These are phyloP conservation scores for Eucalyptus shirleyi DNA, from an alignment of 345 rosid genomes.

Conservation along the genomic window DNA sequence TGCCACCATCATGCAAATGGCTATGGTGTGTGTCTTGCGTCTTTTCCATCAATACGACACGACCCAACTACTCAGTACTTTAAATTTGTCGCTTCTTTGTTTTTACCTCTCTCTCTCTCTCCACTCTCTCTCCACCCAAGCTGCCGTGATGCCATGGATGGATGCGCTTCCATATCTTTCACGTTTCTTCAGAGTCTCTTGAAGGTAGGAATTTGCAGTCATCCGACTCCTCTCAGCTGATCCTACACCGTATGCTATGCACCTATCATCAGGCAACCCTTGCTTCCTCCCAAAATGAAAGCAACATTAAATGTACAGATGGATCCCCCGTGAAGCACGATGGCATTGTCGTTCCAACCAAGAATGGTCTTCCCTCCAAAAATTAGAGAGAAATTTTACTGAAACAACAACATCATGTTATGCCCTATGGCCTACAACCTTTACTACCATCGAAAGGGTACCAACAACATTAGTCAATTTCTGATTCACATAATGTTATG, in stretches of 20 bases:
- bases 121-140: neutral
- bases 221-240: neutral
- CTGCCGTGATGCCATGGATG: neutral
- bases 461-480: neutral
- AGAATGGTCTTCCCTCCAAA: neutral
- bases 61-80: neutral
- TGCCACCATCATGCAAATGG: neutral
- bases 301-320: neutral
- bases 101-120: neutral
- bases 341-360: neutral
- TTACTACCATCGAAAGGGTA: neutral
- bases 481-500: neutral
- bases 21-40: neutral
- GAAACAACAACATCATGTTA: neutral
- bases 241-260: neutral
- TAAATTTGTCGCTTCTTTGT: neutral
- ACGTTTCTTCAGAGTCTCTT: neutral
- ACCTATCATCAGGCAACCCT: neutral
- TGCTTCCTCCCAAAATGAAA: neutral
- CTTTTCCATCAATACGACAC: neutral
- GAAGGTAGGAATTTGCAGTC: neutral
- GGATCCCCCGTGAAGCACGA: neutral
- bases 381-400: neutral
- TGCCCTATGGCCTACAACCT: neutral
- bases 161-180: neutral